These are phyloP conservation scores for Barnettozyma pratensis DNA, from an alignment of 805 yeast species.

Conservation along the genomic window DNA sequence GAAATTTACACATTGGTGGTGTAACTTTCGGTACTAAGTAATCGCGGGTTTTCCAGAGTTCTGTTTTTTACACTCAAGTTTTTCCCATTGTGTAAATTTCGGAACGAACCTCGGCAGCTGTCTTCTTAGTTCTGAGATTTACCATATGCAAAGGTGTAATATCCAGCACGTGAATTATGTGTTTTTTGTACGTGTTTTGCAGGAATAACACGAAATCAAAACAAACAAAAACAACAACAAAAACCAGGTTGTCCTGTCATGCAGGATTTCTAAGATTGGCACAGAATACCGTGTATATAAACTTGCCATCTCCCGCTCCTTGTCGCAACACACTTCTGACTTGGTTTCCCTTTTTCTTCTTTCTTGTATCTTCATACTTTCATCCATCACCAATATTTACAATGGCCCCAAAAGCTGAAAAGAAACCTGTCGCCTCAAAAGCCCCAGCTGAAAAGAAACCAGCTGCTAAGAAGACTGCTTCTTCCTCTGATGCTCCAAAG, in stretches of 20 bases:
- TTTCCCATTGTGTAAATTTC: background rate
- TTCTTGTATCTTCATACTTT: constrained; percentile 4
- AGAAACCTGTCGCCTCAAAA: constrained; percentile 85
- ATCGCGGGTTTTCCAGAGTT: background rate
- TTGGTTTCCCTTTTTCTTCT: background rate
- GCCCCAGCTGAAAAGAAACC: constrained; percentile 96
- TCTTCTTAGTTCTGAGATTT: constrained; percentile 1
- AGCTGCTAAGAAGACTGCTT: constrained; percentile 84
- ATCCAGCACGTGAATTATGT: constrained; percentile 5
- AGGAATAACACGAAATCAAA: no score
- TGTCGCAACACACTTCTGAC: no score
- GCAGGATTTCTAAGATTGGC: background rate
- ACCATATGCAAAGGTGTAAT: constrained; percentile 8
- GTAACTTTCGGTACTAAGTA: background rate
- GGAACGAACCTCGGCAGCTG: background rate
- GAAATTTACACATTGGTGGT: background rate
- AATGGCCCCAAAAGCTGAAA: constrained; percentile 60
- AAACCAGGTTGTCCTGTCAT: no score
- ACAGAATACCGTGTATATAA: constrained; percentile 5
- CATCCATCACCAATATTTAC: constrained; percentile 11
- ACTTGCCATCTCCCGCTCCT: constrained; percentile 11
- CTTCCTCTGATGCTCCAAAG: constrained; percentile 73
- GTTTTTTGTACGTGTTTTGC: background rate
- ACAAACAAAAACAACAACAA: background rate
- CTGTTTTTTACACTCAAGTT: background rate